Evolutionary conservation across 148 eudicot genomes (phyloP), one percentile per base, ranked within the genome.

Genomic region (Fagopyrum esculentum): DNA sequence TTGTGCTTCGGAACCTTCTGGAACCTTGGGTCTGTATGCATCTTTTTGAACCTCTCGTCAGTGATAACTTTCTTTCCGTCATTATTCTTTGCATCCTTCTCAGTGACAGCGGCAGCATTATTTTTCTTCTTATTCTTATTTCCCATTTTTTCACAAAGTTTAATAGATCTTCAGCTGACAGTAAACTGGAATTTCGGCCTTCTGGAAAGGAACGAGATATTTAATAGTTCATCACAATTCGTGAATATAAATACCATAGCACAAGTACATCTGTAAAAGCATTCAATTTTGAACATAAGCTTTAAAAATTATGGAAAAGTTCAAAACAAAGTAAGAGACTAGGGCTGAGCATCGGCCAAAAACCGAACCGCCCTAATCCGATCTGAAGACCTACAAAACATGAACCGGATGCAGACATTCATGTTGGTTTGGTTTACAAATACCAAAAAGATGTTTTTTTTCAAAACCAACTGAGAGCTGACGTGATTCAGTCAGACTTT

Each of bases 21-120:
- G 81, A 92, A 94, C 81, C 92, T 87, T 6, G 98, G 98, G 78
- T 94, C 98, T 22, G 84, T 50, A 49, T 88, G 93, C 5, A 87
- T 80, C 9, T 82, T 85, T 0, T 89, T 82, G 64, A 94, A 94
- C 17, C 98, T 87, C 3, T 88, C 72, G 75, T 93, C 98, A 0
- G 84, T 83, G 6, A 88, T 88, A 26, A 78, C 22, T 22, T 19
- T 61, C 35, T 61, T 46, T 30, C 44, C 47, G 30, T 61, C 77
- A 26, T 78, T 44, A 63, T 12, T 35, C 45, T 63, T 63, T 11
- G 45, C 16, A 63, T 30, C 69, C 44, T 63, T 63, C 69, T 63
- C 70, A 63, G 43, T 48, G 60, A 19, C 70, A 13, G 71, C 44
- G 43, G 69, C 73, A 44, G 48, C 51, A 46, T 71, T 77, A 55